Evolutionary conservation across 805 yeast species (phyloP).

Genomic region (Jamesozyma lodderae): DNA sequence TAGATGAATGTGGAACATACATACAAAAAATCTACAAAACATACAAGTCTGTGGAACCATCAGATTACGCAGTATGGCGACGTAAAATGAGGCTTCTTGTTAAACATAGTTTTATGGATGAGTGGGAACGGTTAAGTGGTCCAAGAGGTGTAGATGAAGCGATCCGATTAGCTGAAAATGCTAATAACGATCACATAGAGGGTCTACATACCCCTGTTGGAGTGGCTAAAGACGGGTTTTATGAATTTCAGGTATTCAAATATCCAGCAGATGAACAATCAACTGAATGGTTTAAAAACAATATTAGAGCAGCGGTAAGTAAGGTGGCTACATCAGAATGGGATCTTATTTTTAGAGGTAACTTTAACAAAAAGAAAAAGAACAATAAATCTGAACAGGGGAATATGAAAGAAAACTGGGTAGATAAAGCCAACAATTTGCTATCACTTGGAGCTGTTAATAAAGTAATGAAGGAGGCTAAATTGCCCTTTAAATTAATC

Average conservation of each 20-base stretch:
- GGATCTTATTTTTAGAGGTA: constrained; percentile 6
- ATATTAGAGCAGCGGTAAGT: constrained; percentile 14
- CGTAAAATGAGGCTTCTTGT: constrained; percentile 12
- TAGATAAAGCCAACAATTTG: constrained; percentile 3
- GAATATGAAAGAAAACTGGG: constrained; percentile 3
- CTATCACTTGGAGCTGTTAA: constrained; percentile 2
- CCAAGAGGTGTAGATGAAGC: constrained; percentile 12
- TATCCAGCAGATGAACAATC: constrained; percentile 13
- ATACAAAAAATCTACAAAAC: constrained; percentile 2
- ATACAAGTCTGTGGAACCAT: constrained; percentile 13
- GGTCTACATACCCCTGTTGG: constrained; percentile 8
- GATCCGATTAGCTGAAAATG: background rate
- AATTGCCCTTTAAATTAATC: constrained; percentile 5
- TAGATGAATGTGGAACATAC: constrained; percentile 2
- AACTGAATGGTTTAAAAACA: constrained; percentile 7
- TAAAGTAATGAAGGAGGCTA: background rate
- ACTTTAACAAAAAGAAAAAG: background rate
- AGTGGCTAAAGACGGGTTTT: constrained; percentile 27
- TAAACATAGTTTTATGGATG: constrained; percentile 13
- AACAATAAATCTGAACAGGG: background rate
- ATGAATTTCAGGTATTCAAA: constrained; percentile 17
- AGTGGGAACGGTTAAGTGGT: constrained; percentile 21
- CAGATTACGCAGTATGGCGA: constrained; percentile 22
- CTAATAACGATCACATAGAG: background rate
- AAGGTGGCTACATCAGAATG: constrained; percentile 17